These are phyloP conservation scores for Pyracantha coccinea DNA, from an alignment of 331 rosid species.

Conservation along the genomic window DNA sequence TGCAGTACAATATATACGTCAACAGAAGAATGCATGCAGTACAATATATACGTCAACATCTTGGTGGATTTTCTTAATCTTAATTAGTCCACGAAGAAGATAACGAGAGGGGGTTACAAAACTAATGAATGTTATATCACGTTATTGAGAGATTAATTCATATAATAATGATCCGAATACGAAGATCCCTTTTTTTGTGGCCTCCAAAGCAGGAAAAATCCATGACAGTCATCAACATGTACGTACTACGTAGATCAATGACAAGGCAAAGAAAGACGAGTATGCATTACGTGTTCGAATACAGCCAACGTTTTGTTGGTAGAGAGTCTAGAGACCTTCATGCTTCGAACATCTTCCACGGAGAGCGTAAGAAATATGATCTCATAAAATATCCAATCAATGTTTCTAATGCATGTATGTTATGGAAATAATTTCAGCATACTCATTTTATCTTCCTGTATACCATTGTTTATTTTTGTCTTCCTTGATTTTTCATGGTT, in stretches of 20 bases:
- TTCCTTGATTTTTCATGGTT: too few species aligned
- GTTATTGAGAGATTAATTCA: neutral
- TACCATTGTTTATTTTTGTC: too few species aligned
- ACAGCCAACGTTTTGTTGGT: neutral
- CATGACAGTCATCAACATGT: neutral
- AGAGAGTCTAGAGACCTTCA: conserved; percentile 6
- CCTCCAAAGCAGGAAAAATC: conserved; percentile 16
- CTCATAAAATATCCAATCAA: neutral
- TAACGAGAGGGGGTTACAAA: neutral
- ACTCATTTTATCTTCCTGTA: too few species aligned
- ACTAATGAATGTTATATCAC: neutral
- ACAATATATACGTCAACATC: neutral
- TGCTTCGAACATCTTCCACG: neutral
- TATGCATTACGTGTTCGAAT: neutral
- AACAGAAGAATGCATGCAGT: too few species aligned
- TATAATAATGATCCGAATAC: neutral
- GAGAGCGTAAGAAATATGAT: neutral
- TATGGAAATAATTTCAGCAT: neutral
- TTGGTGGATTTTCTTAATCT: neutral
- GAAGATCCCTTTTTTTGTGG: conserved; percentile 25
- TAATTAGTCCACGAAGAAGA: neutral
- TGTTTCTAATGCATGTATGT: neutral
- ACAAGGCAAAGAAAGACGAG: neutral
- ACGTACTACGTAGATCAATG: neutral
- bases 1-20: neutral